Percentiles rank a stretch among this genome's conserved stretches.
phyloP scores from a whole-genome alignment of 176 grass and related monocot genomes.

The Panicum miliaceum region DNA sequence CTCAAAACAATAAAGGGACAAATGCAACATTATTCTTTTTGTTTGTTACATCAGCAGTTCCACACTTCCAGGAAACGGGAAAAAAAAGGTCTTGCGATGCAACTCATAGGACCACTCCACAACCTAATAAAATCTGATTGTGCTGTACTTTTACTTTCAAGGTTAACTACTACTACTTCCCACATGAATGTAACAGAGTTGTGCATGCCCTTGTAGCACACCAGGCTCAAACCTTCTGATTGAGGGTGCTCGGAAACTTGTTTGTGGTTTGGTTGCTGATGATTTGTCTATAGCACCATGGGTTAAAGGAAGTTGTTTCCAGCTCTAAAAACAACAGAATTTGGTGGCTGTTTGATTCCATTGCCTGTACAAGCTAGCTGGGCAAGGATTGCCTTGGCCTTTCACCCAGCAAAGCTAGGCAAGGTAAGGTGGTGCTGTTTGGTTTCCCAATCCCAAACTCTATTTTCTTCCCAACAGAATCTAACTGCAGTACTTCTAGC shows the following conservation, averaged over 20 bases:
- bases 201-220: too few relatives aligned
- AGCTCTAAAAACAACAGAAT: background rate
- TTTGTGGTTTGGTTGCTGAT: background rate
- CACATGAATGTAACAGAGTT: background rate
- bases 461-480: background rate
- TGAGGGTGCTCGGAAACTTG: background rate
- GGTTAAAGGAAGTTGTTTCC: background rate
- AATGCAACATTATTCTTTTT: background rate
- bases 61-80: background rate
- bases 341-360: background rate
- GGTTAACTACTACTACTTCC: background rate
- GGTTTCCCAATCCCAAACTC: background rate
- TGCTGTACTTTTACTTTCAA: background rate
- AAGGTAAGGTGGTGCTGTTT: background rate
- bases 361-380: background rate
- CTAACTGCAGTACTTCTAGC: background rate
- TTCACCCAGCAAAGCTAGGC: background rate
- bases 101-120: background rate
- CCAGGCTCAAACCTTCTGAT: background rate
- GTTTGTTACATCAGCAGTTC: background rate
- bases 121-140: background rate
- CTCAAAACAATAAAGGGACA: background rate
- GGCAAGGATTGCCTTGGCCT: background rate
- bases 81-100: background rate
- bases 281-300: background rate